Conservation (phyloP, 331 rosid genomes). For the Phaseolus coccineus region DNA sequence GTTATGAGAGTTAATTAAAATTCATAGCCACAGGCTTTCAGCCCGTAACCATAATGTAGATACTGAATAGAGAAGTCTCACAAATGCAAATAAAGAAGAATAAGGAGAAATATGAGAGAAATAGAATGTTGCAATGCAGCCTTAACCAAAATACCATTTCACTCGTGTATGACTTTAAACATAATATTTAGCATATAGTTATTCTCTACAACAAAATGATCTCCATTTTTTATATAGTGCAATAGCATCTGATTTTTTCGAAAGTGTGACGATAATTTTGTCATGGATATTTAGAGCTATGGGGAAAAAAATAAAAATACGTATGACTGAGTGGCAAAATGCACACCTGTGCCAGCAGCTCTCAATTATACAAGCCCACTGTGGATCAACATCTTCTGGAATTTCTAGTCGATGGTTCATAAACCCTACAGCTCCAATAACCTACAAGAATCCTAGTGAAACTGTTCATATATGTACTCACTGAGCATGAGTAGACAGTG, state of each 20-base stretch:
- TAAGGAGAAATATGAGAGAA: neutral
- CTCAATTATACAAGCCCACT: slow-evolving; percentile 81
- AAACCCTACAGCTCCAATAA: slow-evolving; percentile 94
- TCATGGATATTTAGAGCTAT: slow-evolving; percentile 1
- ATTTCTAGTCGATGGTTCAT: slow-evolving; percentile 95
- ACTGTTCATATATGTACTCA: slow-evolving; percentile 47
- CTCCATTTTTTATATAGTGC: neutral
- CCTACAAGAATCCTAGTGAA: slow-evolving; percentile 59
- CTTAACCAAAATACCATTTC: neutral
- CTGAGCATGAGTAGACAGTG: neutral
- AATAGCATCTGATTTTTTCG: neutral
- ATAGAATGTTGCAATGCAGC: neutral
- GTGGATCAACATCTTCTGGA: slow-evolving; percentile 84
- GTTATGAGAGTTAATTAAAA: neutral
- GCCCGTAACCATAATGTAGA: neutral
- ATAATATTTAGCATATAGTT: neutral
- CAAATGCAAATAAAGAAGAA: neutral
- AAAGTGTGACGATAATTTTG: slow-evolving; percentile 15
- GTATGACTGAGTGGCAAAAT: slow-evolving; percentile 2
- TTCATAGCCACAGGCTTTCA: neutral
- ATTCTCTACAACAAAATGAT: neutral
- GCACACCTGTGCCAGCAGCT: slow-evolving; percentile 88
- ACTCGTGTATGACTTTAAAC: neutral
- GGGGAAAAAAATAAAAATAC: neutral
- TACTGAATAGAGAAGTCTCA: neutral